phyloP scores from a whole-genome alignment of 2,329 filamentous ascomycete species.

The Colletotrichum sp. region DNA sequence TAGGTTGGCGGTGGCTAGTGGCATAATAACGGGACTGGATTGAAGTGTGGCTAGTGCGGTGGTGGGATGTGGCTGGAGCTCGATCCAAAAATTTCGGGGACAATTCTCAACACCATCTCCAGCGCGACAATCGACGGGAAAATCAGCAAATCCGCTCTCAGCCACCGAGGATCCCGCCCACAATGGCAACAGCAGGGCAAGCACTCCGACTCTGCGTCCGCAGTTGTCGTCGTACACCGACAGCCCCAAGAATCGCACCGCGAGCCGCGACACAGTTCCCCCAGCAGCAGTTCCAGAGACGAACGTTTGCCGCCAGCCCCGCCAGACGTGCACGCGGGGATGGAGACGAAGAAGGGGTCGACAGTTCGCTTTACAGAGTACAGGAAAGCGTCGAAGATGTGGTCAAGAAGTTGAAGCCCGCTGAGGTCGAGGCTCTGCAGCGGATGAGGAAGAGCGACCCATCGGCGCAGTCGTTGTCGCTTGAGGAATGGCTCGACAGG shows the following conservation, averaged over 20 bases:
- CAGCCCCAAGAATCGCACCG: slow-evolving; percentile 13
- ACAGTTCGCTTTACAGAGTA: background rate
- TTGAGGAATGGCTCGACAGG: slow-evolving; percentile 9
- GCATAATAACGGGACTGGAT: background rate
- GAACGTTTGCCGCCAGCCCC: slow-evolving; percentile 32
- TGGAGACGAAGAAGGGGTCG: slow-evolving; percentile 26
- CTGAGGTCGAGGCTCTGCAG: slow-evolving; percentile 27
- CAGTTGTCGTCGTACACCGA: slow-evolving; percentile 33
- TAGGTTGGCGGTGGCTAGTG: background rate
- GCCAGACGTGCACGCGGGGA: slow-evolving; percentile 27
- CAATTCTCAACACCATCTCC: slow-evolving; percentile 8
- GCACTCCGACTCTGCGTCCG: slow-evolving; percentile 39
- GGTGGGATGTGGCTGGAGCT: slow-evolving; percentile 14
- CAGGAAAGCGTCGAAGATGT: slow-evolving; percentile 15
- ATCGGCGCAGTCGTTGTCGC: slow-evolving; percentile 13
- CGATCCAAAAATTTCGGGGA: slow-evolving; percentile 21
- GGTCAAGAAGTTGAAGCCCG: slow-evolving; percentile 15
- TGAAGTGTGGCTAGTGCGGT: background rate
- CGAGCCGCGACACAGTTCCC: background rate
- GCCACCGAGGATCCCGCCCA: slow-evolving; percentile 7
- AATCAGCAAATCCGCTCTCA: background rate
- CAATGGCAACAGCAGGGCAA: slow-evolving; percentile 43
- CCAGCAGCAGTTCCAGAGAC: slow-evolving; percentile 10
- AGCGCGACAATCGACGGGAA: background rate
- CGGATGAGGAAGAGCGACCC: slow-evolving; percentile 34